Base-by-base conservation (phyloP, 192 early-diverging fungal species). In the Dispira simplex region DNA sequence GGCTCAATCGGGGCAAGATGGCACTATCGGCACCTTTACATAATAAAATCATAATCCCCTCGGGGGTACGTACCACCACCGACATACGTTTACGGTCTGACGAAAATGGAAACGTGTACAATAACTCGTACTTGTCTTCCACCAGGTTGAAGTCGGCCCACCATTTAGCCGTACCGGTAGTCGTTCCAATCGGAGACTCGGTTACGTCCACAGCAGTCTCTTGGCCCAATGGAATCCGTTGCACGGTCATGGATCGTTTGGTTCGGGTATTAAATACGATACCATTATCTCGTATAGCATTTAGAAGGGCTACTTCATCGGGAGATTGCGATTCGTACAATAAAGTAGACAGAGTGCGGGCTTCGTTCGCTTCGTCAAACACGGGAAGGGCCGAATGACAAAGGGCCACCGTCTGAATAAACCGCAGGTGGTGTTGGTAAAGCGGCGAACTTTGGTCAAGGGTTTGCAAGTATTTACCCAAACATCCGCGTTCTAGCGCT, bases 21-120 rank as follows among this genome's bases (percentile, higher is more conserved):
- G 97, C 85, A 67, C 87, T 93, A 65, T 99, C 96, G 21, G 96
- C 96, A 21, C 96, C 96, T 71, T 99, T 99, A 60, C 85, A 86
- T 47, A 93, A 82, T 62, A 99, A 55, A 1, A 39, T 6, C 26
- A 95, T 72, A 49, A 96, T 85, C 68, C 91, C 92, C 54, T 84
- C 81, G 0, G 91, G 91, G 11, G 89, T 76, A 53, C 83, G 74
- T 58, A 90, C 72, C 46, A 93, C 75, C 12, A 88, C 84, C 73
- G 86, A 90, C 94, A 97, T 97, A 32, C 93, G 80, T 74, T 98
- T 98, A 51, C 94, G 84, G 63, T 97, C 94, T 68, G 88, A 87
- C 70, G 95, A 90, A 68, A 97, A 97, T 0, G 92, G 83, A 57
- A 90, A 86, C 70, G 95, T 92, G 25, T 80, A 86, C 8, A 89